Base-by-base conservation (phyloP, 768 basidiomycete genomes). In the Trametes cinnabarina region DNA sequence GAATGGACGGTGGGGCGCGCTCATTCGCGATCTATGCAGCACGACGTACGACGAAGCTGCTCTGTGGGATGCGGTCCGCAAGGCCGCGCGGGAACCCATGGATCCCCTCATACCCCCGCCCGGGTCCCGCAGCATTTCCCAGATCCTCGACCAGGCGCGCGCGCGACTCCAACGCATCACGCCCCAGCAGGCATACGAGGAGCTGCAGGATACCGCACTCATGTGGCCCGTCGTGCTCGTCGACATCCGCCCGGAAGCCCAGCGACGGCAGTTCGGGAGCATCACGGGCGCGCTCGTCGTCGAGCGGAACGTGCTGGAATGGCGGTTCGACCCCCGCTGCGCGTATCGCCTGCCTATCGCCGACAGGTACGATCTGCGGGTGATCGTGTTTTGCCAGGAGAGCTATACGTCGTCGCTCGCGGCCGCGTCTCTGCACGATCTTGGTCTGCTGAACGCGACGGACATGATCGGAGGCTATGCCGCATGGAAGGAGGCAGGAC, bases 281-380 rank as follows among this genome's bases (percentile, higher is more conserved):
- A 86, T 92, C 53, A 76, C 76, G 8, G 88, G 90, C 0, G 80
- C 88, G n/a, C 72, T 91, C 54, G 73, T 88, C 52, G 80, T 92
- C 56, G 90, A 91, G 65, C 79, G 90, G 22, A 91, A 88, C 65
- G 80, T 84, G 5, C 77, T 92, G 51, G 90, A 92, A 69, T 90
- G 88, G 88, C 79, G 83, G 22, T 85, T 92, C 62, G 90, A 92
- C 70, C 90, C 90, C 4, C 77, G 87, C 54, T 78, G 74, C 62
- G 46, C 50, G 23, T 75, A 80, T 12, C 76, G 85, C 32, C 71
- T 92, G 51, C 72, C 80, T 1, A 83, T 91, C 61, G 90, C 83
- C 22, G 85, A 89, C 71, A 74, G 88, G 53, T 92, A 88, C 63
- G 90, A 92, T 72, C 66, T 91, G 37, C 72, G 87, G 44, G 78